phyloP scores from a whole-genome alignment of 1,139 yeast genomes.

The Debaryomyces fabryi region DNA sequence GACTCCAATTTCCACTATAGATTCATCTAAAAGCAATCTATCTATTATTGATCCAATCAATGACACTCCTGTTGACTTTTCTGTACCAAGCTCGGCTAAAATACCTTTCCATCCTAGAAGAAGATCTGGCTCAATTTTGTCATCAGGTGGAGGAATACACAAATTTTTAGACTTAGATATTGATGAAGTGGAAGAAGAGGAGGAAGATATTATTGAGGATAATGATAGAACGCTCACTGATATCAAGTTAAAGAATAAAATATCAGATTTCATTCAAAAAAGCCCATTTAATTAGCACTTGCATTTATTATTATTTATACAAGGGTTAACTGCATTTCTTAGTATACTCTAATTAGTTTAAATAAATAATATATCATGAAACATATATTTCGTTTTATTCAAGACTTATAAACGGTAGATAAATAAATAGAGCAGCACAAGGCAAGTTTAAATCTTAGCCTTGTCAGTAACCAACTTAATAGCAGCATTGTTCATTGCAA shows the following conservation, averaged over 20 bases:
- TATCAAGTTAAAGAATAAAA: constrained; percentile 2
- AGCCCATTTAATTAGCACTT: constrained; percentile 5
- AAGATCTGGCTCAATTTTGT: constrained; percentile 24
- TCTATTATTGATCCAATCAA: constrained; percentile 42
- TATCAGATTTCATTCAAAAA: constrained; percentile 2
- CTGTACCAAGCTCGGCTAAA: constrained; percentile 25
- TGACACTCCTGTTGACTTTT: constrained; percentile 46
- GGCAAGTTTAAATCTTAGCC: constrained; percentile 38
- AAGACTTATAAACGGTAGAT: not conserved
- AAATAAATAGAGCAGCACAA: not conserved
- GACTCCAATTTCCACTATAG: constrained; percentile 34
- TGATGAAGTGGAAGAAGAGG: constrained; percentile 34
- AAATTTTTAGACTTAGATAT: constrained; percentile 26
- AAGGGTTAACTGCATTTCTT: not conserved
- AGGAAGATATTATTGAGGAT: constrained; percentile 15
- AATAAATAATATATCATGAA: not conserved
- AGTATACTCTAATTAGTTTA: not conserved
- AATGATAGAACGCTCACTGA: constrained; percentile 8
- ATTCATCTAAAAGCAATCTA: constrained; percentile 23
- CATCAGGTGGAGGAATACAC: constrained; percentile 28
- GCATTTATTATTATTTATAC: not conserved
- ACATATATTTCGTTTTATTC: not conserved
- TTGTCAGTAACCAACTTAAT: constrained; percentile 58
- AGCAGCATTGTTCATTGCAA: constrained; percentile 89
- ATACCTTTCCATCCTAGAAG: constrained; percentile 21